Evolutionary conservation across 164 flowering plant genomes (phyloP).

Genomic region (Macadamia integrifolia): DNA sequence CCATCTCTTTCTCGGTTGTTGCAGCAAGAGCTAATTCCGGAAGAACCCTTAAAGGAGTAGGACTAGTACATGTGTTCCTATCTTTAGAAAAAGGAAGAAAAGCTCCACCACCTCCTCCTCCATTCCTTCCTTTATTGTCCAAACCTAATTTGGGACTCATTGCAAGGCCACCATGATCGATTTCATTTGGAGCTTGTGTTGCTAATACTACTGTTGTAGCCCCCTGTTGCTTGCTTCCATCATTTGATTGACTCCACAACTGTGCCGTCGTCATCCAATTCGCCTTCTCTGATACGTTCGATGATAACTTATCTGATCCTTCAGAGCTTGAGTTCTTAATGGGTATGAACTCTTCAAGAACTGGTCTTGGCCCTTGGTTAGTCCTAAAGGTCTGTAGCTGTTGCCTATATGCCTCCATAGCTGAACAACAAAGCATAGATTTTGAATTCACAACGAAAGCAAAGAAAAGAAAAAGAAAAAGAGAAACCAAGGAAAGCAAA

Average conservation of each 20-base stretch:
- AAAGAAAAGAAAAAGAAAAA: not conserved
- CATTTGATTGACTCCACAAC: conserved; percentile 71
- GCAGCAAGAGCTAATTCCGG: conserved; percentile 73
- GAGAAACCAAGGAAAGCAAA: not conserved
- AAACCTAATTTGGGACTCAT: conserved; percentile 44
- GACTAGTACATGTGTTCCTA: conserved; percentile 25
- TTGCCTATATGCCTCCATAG: conserved; percentile 83
- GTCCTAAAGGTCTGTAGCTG: conserved; percentile 51
- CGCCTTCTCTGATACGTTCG: conserved; percentile 54
- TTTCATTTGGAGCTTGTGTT: conserved; percentile 24
- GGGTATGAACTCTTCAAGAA: conserved; percentile 95
- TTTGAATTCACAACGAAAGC: too few species aligned
- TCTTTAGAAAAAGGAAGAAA: conserved; percentile 87
- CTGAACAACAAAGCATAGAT: conserved; percentile 23
- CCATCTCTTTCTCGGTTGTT: conserved; percentile 33
- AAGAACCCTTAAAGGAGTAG: conserved; percentile 22
- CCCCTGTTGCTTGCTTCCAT: conserved; percentile 31
- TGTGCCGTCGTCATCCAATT: conserved; percentile 91
- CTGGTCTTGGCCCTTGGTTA: conserved; percentile 44
- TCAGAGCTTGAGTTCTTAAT: conserved; percentile 45
- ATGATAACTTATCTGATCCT: conserved; percentile 25
- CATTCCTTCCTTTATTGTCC: conserved; percentile 62
- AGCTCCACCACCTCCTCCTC: conserved; percentile 63
- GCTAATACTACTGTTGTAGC: conserved; percentile 4
- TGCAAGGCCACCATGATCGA: conserved; percentile 35